phyloP scores from a whole-genome alignment of 2,329 filamentous ascomycete species.

The Ascochyta viciae-villosae region DNA sequence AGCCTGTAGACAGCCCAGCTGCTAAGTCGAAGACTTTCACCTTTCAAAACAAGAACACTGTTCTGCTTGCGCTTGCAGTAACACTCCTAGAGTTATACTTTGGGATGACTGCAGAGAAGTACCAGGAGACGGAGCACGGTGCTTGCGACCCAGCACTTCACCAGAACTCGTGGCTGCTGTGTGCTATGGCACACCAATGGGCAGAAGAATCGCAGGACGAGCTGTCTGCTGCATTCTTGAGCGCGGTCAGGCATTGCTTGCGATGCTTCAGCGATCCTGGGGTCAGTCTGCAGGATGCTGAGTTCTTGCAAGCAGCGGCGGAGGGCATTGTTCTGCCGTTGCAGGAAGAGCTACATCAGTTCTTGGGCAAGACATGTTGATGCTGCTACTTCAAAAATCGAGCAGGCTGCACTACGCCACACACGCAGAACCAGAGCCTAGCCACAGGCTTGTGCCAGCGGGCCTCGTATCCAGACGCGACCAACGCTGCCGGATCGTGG shows the following conservation, averaged over 20 bases:
- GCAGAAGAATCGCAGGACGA: constrained; percentile 43
- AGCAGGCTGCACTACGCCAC: not conserved
- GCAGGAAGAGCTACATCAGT: constrained; percentile 47
- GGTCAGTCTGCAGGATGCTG: constrained; percentile 42
- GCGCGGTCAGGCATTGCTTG: constrained; percentile 45
- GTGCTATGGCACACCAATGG: constrained; percentile 45
- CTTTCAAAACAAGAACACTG: constrained; percentile 45
- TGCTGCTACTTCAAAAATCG: not conserved
- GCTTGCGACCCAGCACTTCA: constrained; percentile 20
- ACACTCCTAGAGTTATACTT: constrained; percentile 48
- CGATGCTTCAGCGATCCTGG: constrained; percentile 45
- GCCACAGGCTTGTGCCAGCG: not conserved
- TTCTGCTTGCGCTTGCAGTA: constrained; percentile 45
- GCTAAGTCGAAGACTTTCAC: constrained; percentile 8
- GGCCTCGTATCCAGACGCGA: constrained; percentile 1
- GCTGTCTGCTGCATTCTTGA: constrained; percentile 45
- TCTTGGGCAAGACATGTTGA: constrained; percentile 42
- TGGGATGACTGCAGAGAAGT: constrained; percentile 42
- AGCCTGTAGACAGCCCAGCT: not conserved
- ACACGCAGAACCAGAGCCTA: not conserved
- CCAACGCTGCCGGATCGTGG: not conserved
- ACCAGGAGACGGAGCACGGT: constrained; percentile 33
- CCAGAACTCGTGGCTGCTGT: constrained; percentile 40
- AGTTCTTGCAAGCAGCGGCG: constrained; percentile 47
- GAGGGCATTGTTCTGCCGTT: constrained; percentile 48